Conservation (phyloP, 2,329 filamentous ascomycete species). For the Claviceps paspali region DNA sequence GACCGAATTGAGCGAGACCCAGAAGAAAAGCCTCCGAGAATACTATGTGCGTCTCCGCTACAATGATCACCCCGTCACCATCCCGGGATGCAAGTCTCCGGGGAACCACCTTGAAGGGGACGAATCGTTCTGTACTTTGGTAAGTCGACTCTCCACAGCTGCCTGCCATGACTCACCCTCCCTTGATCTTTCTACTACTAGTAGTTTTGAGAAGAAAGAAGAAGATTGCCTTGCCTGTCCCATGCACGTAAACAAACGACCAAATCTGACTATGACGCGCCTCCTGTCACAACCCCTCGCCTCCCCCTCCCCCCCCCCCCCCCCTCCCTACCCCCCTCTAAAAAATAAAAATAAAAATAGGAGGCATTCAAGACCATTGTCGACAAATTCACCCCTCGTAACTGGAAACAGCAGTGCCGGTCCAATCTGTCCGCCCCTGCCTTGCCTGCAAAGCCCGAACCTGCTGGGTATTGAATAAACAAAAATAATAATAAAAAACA, state of each 20-base stretch:
- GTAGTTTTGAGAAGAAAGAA: too few relatives aligned
- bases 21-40: constrained; percentile 47
- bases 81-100: constrained; percentile 62
- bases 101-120: constrained; percentile 81
- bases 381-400: constrained; percentile 70
- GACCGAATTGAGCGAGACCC: constrained; percentile 35
- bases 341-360: constrained; percentile 37
- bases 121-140: constrained; percentile 78
- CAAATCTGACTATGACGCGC: too few relatives aligned
- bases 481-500: too few relatives aligned
- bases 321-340: too few relatives aligned
- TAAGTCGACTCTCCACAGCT: constrained; percentile 24
- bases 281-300: too few relatives aligned
- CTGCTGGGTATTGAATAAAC: constrained; percentile 31
- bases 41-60: constrained; percentile 87
- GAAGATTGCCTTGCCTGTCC: too few relatives aligned
- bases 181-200: too few relatives aligned
- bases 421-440: constrained; percentile 24
- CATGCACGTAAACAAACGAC: too few relatives aligned
- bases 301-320: too few relatives aligned
- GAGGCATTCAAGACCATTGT: constrained; percentile 85
- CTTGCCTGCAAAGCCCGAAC: constrained; percentile 18
- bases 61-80: constrained; percentile 67
- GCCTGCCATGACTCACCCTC: not conserved
- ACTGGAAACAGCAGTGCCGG: constrained; percentile 53